Evolutionary conservation across 2,329 filamentous ascomycete genomes (phyloP).

Genomic region (Trichophyton benhamiae): DNA sequence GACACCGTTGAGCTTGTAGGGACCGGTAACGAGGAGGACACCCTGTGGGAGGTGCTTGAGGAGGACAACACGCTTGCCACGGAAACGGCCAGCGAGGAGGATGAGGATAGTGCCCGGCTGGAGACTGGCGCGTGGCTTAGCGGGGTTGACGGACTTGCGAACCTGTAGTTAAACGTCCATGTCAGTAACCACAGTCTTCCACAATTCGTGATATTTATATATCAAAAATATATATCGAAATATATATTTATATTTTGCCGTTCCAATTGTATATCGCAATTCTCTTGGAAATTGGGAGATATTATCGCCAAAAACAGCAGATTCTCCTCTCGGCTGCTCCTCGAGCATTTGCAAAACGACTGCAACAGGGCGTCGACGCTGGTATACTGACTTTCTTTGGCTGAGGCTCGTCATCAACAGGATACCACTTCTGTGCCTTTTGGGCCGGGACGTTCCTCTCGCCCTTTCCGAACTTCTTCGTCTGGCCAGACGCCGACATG

Average conservation of each 20-base stretch:
- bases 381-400: slow-evolving; percentile 77
- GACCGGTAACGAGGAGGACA: slow-evolving; percentile 96
- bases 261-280: neutral
- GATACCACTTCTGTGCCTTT: slow-evolving; percentile 99
- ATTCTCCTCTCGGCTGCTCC: neutral
- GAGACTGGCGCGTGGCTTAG: slow-evolving; percentile 78
- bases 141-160: slow-evolving; percentile 84
- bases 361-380: neutral
- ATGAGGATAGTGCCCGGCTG: slow-evolving; percentile 94
- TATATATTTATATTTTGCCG: neutral
- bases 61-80: slow-evolving; percentile 98
- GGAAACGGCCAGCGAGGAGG: slow-evolving; percentile 98
- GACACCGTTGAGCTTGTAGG: slow-evolving; percentile 99
- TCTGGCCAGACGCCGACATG: slow-evolving; percentile 45
- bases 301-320: neutral
- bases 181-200: slow-evolving; percentile 2
- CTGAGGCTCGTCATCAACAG: slow-evolving; percentile 77
- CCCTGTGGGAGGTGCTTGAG: slow-evolving; percentile 96
- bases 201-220: no score
- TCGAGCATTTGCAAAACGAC: neutral
- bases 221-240: neutral
- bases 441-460: slow-evolving; percentile 76
- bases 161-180: slow-evolving; percentile 44
- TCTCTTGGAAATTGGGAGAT: neutral
- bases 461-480: slow-evolving; percentile 97